Base-by-base conservation (phyloP, 352 stramenopile genomes). In the Peronospora belbahrii region DNA sequence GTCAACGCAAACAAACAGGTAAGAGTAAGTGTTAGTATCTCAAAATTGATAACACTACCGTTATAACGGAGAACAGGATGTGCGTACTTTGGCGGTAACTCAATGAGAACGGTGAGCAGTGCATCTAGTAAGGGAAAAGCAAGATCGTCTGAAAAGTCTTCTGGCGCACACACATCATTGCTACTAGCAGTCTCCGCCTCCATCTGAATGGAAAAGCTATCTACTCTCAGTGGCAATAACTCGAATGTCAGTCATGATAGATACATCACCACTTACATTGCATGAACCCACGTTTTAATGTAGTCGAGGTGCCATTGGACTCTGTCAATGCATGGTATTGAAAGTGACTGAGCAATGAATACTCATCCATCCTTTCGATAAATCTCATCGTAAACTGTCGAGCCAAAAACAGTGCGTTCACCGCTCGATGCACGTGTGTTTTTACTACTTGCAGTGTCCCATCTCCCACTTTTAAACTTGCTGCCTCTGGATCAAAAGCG, bases 401-500 rank as follows among this genome's bases (percentile, higher is more conserved):
- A 47, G 85, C 70, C 37, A 91, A 58, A 34, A 85, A 85, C 22
- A 89, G 57, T 34, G 77, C 71, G 20, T 91, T 91, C 15, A 80
- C 38, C n/a, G 69, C 55, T 57, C 81, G 56, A 7, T 68, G 41
- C 36, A 85, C 39, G 37, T 83, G 57, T 14, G 39, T 65, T 33
- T 78, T 69, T 0, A 79, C 60, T 6, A 34, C 66, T 25, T 69
- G 62, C 35, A 62, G 67, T 41, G 67, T 77, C 9, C 32, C 47
- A 34, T 74, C 53, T 6, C 57, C 23, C 0, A 34, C 17, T 7
- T 63, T 48, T 0, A 30, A 32, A 1, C 23, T 30, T 31, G 36
- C 48, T 0, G 36, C 55, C 24, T 45, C 43, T 4, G 60, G 53
- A 10, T 59, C 63, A 28, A 78, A 67, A 23, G 49, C 59, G 14